Conservation (phyloP, 208 protist genomes). For the Leishmania mexicana region DNA sequence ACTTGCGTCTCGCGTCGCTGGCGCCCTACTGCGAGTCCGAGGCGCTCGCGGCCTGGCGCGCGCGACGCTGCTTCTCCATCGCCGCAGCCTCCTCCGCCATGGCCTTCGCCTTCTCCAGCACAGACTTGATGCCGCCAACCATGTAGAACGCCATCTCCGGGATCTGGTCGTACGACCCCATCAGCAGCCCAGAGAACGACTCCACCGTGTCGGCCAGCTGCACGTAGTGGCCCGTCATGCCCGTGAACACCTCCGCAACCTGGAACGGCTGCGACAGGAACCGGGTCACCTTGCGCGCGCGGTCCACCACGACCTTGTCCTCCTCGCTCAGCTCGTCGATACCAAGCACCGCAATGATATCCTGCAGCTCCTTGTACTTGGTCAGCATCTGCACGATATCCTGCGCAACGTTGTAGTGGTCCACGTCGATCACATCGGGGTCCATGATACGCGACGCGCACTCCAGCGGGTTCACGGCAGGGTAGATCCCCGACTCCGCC, state of each 20-base stretch:
- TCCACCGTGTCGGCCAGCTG: constrained; percentile 93
- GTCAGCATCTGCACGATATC: constrained; percentile 97
- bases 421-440: constrained; percentile 94
- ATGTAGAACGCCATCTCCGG: constrained; percentile 99
- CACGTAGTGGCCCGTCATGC: constrained; percentile 96
- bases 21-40: constrained; percentile 17
- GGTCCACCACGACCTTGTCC: constrained; percentile 97
- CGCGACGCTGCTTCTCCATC: constrained; percentile 64
- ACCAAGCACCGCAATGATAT: constrained; percentile 99
- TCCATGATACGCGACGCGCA: constrained; percentile 98
- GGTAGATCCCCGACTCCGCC: constrained; percentile 98
- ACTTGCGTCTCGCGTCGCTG: not conserved
- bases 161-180: constrained; percentile 96
- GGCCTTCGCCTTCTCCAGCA: constrained; percentile 92
- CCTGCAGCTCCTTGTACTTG: constrained; percentile 98
- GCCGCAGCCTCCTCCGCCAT: constrained; percentile 86
- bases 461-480: constrained; percentile 98
- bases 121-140: constrained; percentile 95
- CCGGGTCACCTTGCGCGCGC: constrained; percentile 89
- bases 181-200: constrained; percentile 94
- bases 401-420: constrained; percentile 98
- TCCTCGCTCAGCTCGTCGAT: constrained; percentile 99
- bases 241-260: constrained; percentile 98
- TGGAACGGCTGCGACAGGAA: constrained; percentile 99
- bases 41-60: constrained; percentile 41